Base-by-base conservation (phyloP, 2,329 filamentous ascomycete genomes). In the Cordyceps fumosorosea region DNA sequence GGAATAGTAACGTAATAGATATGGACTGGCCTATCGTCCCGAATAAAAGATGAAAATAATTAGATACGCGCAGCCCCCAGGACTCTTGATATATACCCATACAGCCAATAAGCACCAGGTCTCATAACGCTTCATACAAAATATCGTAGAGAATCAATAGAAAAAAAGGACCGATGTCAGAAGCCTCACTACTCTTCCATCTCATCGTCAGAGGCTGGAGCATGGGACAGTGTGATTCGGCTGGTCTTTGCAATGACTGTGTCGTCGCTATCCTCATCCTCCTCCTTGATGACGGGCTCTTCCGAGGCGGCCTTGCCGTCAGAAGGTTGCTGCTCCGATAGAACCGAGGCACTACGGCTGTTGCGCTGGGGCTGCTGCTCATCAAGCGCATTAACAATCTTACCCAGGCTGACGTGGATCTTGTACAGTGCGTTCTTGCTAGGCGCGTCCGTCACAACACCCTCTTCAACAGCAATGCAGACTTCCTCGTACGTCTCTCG, bases 361-460 rank as follows among this genome's bases (percentile, higher is more conserved):
- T 72, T 76, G 26, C 76, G 74, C 32, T 75, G 68, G 2, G 71
- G 71, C 60, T 75, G 71, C 65, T 70, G 71, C 69, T 81, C 81
- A 62, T 81, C 81, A 3, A 88, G 78, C 37, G 72, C 72, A 68
- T 88, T 87, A 65, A 88, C 84, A 60, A 89, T 87, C 75, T 89
- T 89, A 67, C 85, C 85, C 1, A 89, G 74, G 63, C 78, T 81
- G 66, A 89, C 82, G 67, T 89, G 86, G 58, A 89, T 82, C 72
- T 89, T 89, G 76, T 85, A 87, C 16, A 89, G 75, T 0, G 86
- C 81, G 65, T 89, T 89, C 56, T 84, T 80, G 66, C 81, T 83
- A 24, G 81, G 84, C 16, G 82, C 84, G 72, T 86, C 89, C 22
- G 79, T 80, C 62, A 84, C 76, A 51, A 86, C 74, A 55, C 82